Conservation (phyloP, 2,329 filamentous ascomycete species). For the Graphium sp. region DNA sequence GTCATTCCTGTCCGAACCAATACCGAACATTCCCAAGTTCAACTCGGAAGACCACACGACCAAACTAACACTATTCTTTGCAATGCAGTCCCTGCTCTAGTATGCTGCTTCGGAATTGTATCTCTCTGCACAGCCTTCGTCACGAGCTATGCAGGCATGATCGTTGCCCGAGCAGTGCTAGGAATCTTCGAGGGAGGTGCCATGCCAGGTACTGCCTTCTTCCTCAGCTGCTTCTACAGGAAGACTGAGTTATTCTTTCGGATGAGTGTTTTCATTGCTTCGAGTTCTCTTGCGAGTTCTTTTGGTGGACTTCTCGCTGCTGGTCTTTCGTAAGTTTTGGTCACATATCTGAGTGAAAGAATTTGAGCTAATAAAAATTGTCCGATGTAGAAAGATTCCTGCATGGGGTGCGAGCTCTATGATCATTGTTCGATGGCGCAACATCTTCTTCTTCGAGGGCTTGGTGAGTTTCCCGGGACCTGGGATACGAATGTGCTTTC, state of each 20-base stretch:
- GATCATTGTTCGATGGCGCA: slow-evolving; percentile 32
- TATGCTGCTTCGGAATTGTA: slow-evolving; percentile 36
- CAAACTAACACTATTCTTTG: no score
- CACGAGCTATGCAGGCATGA: slow-evolving; percentile 24
- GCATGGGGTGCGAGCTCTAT: slow-evolving; percentile 26
- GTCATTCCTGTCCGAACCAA: no score
- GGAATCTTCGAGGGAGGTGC: slow-evolving; percentile 40
- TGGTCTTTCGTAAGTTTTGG: slow-evolving; percentile 27
- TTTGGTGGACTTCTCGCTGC: slow-evolving; percentile 40
- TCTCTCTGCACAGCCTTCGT: slow-evolving; percentile 38
- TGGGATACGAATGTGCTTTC: no score
- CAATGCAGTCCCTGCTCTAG: slow-evolving; percentile 34
- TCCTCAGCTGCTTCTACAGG: slow-evolving; percentile 38
- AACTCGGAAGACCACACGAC: no score
- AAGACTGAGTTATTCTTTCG: slow-evolving; percentile 36
- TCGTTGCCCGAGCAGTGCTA: slow-evolving; percentile 28
- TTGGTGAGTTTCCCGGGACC: no score
- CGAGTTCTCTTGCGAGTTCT: slow-evolving; percentile 35
- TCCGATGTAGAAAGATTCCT: no score
- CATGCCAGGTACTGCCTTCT: slow-evolving; percentile 40
- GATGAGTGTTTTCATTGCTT: slow-evolving; percentile 36
- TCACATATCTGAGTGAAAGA: no score
- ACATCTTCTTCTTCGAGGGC: slow-evolving; percentile 49
- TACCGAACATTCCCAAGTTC: no score
- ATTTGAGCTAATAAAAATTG: no score